Base-by-base conservation (phyloP, 352 stramenopile species). In the Phytophthora uliginosa region DNA sequence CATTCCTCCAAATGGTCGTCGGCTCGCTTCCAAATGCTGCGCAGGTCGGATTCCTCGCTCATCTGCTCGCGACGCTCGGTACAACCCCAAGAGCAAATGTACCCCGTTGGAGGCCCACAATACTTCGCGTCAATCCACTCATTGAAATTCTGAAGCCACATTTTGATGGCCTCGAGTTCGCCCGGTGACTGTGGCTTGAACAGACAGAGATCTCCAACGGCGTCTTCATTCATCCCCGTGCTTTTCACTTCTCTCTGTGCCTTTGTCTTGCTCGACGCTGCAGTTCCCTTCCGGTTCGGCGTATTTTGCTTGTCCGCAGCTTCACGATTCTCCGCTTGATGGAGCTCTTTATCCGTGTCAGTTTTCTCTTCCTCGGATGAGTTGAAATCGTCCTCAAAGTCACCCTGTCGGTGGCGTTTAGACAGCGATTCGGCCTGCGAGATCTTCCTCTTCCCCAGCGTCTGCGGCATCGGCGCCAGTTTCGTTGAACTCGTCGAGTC, bases 161-260 rank as follows among this genome's bases (percentile, higher is more conserved):
- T 18, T 48, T 42, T 38, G 22, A 69, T 55, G 8, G 51, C 40
- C 38, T 69, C 38, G 15, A 69, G 62, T 24, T 69, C 38, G 9
- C 52, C 62, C 20, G 51, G 52, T 7, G 10, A 24, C 22, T 62
- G 51, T 28, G 62, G 62, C 42, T 69, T 62, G 1, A 69, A 36
- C 28, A 55, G 31, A 55, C 51, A 69, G 12, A 69, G 38, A 48
- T 62, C n/a, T 22, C n/a, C 7, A 28, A 50, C 22, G 13, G 22
- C 1, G 28, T 48, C 17, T 20, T 42, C 26, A 38, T 26, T 36
- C 4, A 9, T 28, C 42, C 4, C 36, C 10, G 33, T 7, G 15
- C 4, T 60, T 13, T 6, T 31, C 7, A 31, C 15, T 12, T 60
- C 42, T 47, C 28, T 31, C 4, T 31, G 28, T 31, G 28, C n/a